Base-by-base conservation (phyloP, 1,284 basidiomycete species). In the Boletus nobilissimus region DNA sequence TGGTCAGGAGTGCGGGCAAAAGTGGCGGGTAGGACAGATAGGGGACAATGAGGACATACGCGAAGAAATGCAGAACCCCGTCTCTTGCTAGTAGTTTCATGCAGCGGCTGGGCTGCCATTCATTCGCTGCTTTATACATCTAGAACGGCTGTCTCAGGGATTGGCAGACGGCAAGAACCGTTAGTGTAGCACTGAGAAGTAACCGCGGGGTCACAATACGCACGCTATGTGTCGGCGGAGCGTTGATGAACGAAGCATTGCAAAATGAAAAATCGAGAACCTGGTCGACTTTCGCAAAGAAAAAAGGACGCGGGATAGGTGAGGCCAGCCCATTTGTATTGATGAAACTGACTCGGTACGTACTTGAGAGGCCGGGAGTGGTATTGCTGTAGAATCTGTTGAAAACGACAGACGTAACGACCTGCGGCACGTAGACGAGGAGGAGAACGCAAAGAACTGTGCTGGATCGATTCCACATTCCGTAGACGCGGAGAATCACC, bases 401-500 rank as follows among this genome's bases (percentile, higher is more conserved):
- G 26, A 34, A 51, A 66, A 57, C 9, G 10, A 66, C 14, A 4
- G 51, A 40, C 13, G 26, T 76, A 36, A 62, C 22, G 19, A 19
- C n/a, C 76, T 76, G 74, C 32, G 51, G 9, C 26, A 29, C 5
- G n/a, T 66, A 76, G 26, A 76, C n/a, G 51, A 66, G 40, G 19
- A 70, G 51, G 32, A 76, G 74, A 19, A 46, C n/a, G 6, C 3
- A 70, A 6, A 83, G 39, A 7, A 83, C 62, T 5, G 2, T 24
- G 7, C 32, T 80, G 13, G 78, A 81, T 48, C 34, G 68, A 67
- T 69, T 71, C 73, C 74, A 81, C 78, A 81, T 82, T 14, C 75
- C 70, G 16, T 77, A 80, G 5, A 81, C 72, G 4, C 81, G 80
- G 13, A 82, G 26, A 60, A 83, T 65, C 78, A 82, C 80, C 22